Conservation (phyloP, 768 basidiomycete genomes). For the Russula lepida region DNA sequence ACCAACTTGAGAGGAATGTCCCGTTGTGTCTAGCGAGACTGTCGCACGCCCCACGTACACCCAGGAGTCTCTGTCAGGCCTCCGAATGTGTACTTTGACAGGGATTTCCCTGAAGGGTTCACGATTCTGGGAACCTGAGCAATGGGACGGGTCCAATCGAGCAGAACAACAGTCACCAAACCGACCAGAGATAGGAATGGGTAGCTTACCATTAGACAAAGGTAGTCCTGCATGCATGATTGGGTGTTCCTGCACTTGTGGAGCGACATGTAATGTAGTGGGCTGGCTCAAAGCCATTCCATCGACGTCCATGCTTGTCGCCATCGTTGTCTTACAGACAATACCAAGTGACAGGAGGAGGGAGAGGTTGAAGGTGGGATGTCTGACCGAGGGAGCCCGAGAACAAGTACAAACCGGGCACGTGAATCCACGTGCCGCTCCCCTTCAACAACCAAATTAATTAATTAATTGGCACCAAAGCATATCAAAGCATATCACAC, state of each 20-base stretch:
- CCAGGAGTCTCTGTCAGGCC: constrained; percentile 75
- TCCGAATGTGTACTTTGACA: constrained; percentile 77
- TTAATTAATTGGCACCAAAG: not conserved
- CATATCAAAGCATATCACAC: not conserved
- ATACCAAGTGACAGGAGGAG: not conserved
- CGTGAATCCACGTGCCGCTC: constrained; percentile 8
- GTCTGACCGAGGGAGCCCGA: not conserved
- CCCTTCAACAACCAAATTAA: too few relatives aligned
- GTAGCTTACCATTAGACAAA: constrained; percentile 7
- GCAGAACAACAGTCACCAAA: not conserved
- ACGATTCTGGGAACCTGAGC: constrained; percentile 27
- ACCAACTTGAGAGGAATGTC: constrained; percentile 79
- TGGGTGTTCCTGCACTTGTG: constrained; percentile 7
- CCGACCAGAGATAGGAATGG: not conserved
- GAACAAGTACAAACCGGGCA: not conserved
- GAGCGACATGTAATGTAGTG: not conserved
- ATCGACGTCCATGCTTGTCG: constrained; percentile 21
- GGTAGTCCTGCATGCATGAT: not conserved
- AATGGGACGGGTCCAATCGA: not conserved
- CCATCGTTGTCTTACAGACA: constrained; percentile 7
- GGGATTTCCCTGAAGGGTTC: constrained; percentile 68
- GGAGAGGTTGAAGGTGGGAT: not conserved
- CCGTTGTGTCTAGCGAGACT: constrained; percentile 64
- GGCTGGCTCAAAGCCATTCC: not conserved
- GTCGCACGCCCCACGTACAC: constrained; percentile 70